Evolutionary conservation across 306 rosid species (phyloP), one percentile per base, ranked within the genome.

Genomic region (Morella rubra): DNA sequence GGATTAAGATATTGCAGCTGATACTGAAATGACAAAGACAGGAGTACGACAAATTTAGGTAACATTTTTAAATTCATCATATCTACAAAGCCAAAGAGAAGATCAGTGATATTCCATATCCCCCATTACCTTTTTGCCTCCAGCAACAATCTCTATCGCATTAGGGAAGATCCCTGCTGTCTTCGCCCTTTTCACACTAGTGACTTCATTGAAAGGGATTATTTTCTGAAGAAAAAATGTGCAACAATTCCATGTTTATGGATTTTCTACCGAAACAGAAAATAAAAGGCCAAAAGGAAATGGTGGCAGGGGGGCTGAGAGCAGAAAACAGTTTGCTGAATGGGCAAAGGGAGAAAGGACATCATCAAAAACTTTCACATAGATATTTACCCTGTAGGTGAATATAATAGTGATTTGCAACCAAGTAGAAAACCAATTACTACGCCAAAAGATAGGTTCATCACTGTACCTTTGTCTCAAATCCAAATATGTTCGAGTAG

Each of bases 81-180:
- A 81, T 71, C 69, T 19, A 22, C 67, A 73, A 80, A 67, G 69
- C 37, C 73, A 41, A 59, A 68, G 68, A 73, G 71, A 15, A 74
- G 41, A 53, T 40, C 20, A 20, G 76, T 51, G 8, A 66, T 56
- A 19, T 19, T 40, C 70, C 51, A 76, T 19, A 66, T 71, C 56
- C 72, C 75, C 42, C 81, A 69, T 62, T 64, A 90, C 99, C 99
- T 92, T 96, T 83, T 58, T 92, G 83, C 82, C 67, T 64, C 90
- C 96, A 24, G 85, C 84, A 70, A 78, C 67, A 74, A 96, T 91
- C 83, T 96, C 99, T 52, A 96, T 89, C 85, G 99, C 99, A 89
- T 92, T 96, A 69, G 92, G 99, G 77, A 96, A 91, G 72, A 96
- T 81, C 75, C 99, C 99, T 22, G 99, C 99, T 27, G 96, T 96